Base-by-base conservation (phyloP, 1,284 basidiomycete species). In the Austroboletus novae-zelandiae region DNA sequence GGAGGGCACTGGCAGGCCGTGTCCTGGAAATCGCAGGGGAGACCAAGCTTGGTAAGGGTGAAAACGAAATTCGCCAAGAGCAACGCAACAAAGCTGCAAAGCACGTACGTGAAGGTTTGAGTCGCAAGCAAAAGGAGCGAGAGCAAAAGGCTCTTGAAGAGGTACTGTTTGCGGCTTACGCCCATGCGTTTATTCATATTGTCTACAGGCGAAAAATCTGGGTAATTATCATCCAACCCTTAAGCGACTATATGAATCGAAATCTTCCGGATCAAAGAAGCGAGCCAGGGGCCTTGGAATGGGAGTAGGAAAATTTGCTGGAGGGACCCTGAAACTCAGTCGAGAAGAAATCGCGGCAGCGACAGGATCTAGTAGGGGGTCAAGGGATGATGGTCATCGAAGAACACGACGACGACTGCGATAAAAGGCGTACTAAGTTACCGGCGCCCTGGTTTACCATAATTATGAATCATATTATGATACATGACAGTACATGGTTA, bases 221-320 rank as follows among this genome's bases (percentile, higher is more conserved):
- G 89, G 89, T 15, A 91, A 89, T 63, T 91, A 90, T 61, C 88
- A 91, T 58, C 87, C 85, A 32, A 73, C 76, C 9, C 70, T 91
- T 48, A 91, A 90, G 63, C 80, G 77, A 53, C 54, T 85, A 5
- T 89, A 83, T 59, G 79, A 79, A 32, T 65, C 73, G 1, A 65
- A 67, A 5, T 56, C 66, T 25, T 61, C 60, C 11, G 58, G 62
- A 13, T 57, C 65, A 31, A 73, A 70, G 52, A 84, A 78, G 58
- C 72, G 88, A 54, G 74, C 78, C 35, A 76, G 79, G 57, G 89
- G 89, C 4, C 64, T 91, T 32, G 73, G 74, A 53, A 83, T 89
- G 82, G 89, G 89, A 2, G 75, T 91, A n/a, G 89, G 89, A 7
- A 84, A 75, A 53, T 91, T 88, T 63, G 76, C 71, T 49, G 77